phyloP scores from a whole-genome alignment of 148 eudicot species.

The Beta vulgaris region DNA sequence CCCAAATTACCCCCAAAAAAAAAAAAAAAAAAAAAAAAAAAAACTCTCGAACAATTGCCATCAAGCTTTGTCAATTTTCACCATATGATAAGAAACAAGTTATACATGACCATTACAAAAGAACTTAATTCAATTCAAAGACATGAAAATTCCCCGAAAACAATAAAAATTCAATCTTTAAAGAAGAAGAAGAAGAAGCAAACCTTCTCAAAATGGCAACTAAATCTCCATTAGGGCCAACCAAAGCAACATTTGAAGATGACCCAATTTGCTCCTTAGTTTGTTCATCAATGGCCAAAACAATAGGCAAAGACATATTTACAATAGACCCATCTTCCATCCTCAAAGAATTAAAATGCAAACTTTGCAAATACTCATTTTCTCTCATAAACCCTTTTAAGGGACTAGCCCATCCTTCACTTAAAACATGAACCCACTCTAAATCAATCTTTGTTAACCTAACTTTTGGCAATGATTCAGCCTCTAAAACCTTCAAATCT shows the following conservation, averaged over 20 bases:
- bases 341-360: conserved; percentile 80
- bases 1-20: neutral
- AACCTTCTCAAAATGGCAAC: conserved; percentile 77
- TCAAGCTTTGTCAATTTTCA: neutral
- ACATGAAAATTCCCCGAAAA: too few relatives aligned
- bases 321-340: conserved; percentile 67
- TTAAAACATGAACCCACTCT: conserved; percentile 86
- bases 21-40: too few relatives aligned
- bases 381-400: conserved; percentile 88
- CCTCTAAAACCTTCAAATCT: conserved; percentile 41
- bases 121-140: neutral
- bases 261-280: conserved; percentile 55
- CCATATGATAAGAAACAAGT: too few relatives aligned
- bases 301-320: conserved; percentile 93
- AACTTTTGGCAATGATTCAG: conserved; percentile 57
- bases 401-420: conserved; percentile 98
- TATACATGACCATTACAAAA: too few relatives aligned
- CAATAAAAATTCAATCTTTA: neutral
- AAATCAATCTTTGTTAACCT: conserved; percentile 59
- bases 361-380: conserved; percentile 77
- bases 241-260: conserved; percentile 53
- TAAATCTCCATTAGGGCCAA: conserved; percentile 53
- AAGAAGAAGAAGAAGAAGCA: neutral
- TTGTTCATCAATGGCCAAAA: conserved; percentile 72
- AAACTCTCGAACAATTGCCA: neutral